Percentiles rank a stretch among this genome's conserved stretches.
These are phyloP conservation scores for Kandelia obovata DNA, from an alignment of 345 rosid species.

Conservation along the genomic window DNA sequence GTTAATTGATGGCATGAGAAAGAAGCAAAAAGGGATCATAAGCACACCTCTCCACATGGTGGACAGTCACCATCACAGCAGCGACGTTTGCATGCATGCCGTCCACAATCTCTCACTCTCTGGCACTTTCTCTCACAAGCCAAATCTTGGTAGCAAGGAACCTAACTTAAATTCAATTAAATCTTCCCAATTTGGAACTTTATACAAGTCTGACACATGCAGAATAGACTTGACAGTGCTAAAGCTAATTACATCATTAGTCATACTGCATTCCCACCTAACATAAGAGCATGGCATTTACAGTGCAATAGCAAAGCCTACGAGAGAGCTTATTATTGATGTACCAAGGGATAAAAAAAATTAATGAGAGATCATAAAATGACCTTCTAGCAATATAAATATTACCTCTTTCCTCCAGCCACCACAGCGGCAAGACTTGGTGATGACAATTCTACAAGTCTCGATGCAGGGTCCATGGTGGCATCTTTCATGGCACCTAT, in stretches of 20 bases:
- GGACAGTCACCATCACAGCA: constrained; percentile 95
- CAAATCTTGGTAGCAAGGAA: constrained; percentile 96
- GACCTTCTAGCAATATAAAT: not conserved
- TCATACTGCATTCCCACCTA: not conserved
- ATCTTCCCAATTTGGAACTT: constrained; percentile 16
- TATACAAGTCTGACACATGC: not conserved
- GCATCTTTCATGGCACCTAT: constrained; percentile 83
- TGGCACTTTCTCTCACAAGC: constrained; percentile 84
- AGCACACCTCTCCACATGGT: constrained; percentile 74
- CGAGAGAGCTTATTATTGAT: not conserved
- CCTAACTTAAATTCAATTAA: constrained; percentile 47
- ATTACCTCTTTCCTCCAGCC: constrained; percentile 82
- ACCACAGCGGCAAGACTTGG: constrained; percentile 72
- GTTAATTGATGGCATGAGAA: not conserved
- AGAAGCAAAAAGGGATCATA: not conserved
- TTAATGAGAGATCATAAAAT: not conserved
- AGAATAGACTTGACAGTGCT: not conserved
- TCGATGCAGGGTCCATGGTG: constrained; percentile 75
- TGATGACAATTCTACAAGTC: constrained; percentile 74
- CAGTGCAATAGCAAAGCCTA: not conserved
- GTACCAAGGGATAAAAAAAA: not conserved
- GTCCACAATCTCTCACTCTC: constrained; percentile 74
- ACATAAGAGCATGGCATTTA: not conserved
- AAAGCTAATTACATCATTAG: not conserved
- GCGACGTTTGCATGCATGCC: constrained; percentile 88